Percentiles rank a stretch among this genome's conserved stretches.
Evolutionary conservation across 2,329 filamentous ascomycete species (phyloP).

Genomic region (Fusarium sp.): DNA sequence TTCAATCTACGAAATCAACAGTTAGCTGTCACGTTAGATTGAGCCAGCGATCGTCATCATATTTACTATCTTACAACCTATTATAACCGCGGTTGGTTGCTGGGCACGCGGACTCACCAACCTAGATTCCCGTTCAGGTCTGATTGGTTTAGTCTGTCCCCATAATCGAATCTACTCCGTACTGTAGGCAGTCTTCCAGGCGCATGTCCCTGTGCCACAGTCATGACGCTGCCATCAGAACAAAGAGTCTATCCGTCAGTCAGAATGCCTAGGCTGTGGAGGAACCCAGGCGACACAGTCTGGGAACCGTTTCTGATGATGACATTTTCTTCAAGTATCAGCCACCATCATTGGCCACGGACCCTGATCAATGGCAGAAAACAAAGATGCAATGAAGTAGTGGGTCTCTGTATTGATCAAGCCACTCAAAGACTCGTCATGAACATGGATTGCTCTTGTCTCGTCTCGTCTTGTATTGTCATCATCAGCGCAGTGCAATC

Average conservation of each 20-base stretch:
- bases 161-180: slow-evolving; percentile 8
- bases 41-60: slow-evolving; percentile 10
- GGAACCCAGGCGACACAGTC: slow-evolving; percentile 18
- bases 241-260: not conserved
- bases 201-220: slow-evolving; percentile 38
- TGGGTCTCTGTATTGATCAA: not conserved
- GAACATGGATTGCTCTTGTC: slow-evolving; percentile 8
- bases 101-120: slow-evolving; percentile 6
- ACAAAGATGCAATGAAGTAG: slow-evolving; percentile 6
- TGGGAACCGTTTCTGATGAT: slow-evolving; percentile 31
- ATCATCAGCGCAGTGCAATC: slow-evolving; percentile 2
- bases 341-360: slow-evolving; percentile 28
- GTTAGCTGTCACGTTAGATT: slow-evolving; percentile 10
- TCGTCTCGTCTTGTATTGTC: slow-evolving; percentile 17
- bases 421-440: not conserved
- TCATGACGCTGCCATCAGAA: slow-evolving; percentile 25
- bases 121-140: not conserved
- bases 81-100: not conserved
- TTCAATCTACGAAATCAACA: slow-evolving; percentile 8
- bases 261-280: slow-evolving; percentile 3
- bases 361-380: slow-evolving; percentile 9
- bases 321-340: slow-evolving; percentile 33
- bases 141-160: slow-evolving; percentile 16
- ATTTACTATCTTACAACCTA: not conserved
- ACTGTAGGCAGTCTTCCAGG: not conserved